A percentile compares a stretch with the other conserved stretches of the same genome.
Evolutionary conservation across 805 yeast species (phyloP).

Genomic region (Saccharomycopsis capsularis): DNA sequence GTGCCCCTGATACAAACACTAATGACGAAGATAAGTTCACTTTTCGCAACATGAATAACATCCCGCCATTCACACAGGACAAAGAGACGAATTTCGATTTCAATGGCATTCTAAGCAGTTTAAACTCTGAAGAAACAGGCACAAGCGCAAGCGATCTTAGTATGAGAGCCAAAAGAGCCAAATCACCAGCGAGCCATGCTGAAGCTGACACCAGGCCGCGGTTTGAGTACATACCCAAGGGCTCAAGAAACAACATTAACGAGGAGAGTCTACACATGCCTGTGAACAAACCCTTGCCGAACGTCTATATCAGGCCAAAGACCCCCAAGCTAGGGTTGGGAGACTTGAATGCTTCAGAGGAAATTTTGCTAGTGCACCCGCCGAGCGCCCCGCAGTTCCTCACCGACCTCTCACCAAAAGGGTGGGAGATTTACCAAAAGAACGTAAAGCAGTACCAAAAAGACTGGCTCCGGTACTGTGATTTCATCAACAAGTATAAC

Average conservation of each 20-base stretch:
- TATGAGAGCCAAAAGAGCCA: not conserved
- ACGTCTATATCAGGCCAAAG: not conserved
- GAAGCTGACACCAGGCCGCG: not conserved
- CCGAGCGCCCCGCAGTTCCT: slow-evolving; percentile 7
- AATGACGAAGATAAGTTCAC: slow-evolving; percentile 1
- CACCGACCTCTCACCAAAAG: not conserved
- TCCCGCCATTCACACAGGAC: slow-evolving; percentile 20
- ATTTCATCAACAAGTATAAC: slow-evolving; percentile 4
- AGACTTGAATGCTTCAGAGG: slow-evolving; percentile 9
- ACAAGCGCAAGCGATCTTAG: not conserved
- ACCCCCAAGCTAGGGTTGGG: not conserved
- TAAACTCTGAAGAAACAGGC: slow-evolving; percentile 1
- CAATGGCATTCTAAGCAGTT: not conserved
- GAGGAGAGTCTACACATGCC: slow-evolving; percentile 17
- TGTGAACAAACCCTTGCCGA: slow-evolving; percentile 15
- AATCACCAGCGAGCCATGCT: not conserved
- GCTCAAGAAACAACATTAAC: not conserved
- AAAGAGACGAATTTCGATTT: slow-evolving; percentile 12
- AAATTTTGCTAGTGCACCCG: slow-evolving; percentile 1
- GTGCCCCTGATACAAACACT: not conserved
- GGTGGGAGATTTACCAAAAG: slow-evolving; percentile 8
- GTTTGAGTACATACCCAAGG: not conserved
- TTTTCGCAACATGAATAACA: slow-evolving; percentile 2
- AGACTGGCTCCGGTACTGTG: slow-evolving; percentile 7
- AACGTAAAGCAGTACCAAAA: slow-evolving; percentile 6